A percentile compares a stretch with the other conserved stretches of the same genome.
These are phyloP conservation scores for Phialophora macrospora DNA, from an alignment of 2,329 filamentous ascomycete genomes.

Conservation along the genomic window DNA sequence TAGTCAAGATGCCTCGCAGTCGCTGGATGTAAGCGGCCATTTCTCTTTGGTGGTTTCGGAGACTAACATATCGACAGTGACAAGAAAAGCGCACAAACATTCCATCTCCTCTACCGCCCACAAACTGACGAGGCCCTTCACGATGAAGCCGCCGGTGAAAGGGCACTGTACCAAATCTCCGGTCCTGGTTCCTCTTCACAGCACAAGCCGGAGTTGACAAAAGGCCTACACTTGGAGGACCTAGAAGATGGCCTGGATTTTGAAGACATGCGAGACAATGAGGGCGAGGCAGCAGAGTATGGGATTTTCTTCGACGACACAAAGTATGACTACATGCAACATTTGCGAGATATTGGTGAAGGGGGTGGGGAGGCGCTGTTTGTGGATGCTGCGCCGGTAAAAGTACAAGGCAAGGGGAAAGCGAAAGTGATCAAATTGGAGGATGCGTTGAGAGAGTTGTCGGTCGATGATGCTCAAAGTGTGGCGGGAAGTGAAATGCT, in stretches of 20 bases:
- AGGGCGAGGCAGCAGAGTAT: slow-evolving; percentile 93
- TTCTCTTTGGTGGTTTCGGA: slow-evolving; percentile 20
- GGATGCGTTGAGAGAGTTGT: slow-evolving; percentile 72
- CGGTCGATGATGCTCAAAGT: slow-evolving; percentile 54
- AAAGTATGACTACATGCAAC: slow-evolving; percentile 99
- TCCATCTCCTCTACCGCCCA: slow-evolving; percentile 90
- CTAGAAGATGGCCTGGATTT: slow-evolving; percentile 75
- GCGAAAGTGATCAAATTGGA: slow-evolving; percentile 77
- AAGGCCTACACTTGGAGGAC: slow-evolving; percentile 68
- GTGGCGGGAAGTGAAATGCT: slow-evolving; percentile 64
- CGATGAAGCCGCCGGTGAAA: slow-evolving; percentile 83
- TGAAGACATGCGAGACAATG: slow-evolving; percentile 75
- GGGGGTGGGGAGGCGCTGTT: slow-evolving; percentile 77
- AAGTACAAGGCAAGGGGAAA: slow-evolving; percentile 66
- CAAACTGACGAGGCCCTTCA: slow-evolving; percentile 98
- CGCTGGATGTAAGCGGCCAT: slow-evolving; percentile 68
- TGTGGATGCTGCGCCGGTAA: slow-evolving; percentile 69
- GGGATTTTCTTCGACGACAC: slow-evolving; percentile 95
- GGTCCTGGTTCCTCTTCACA: slow-evolving; percentile 43
- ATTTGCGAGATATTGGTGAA: slow-evolving; percentile 83
- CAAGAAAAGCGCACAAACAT: slow-evolving; percentile 92
- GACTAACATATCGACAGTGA: slow-evolving; percentile 59
- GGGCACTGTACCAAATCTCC: slow-evolving; percentile 77
- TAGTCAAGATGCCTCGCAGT: slow-evolving; percentile 57
- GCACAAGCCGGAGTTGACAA: slow-evolving; percentile 47